Conservation (phyloP, 2,329 filamentous ascomycete genomes). For the Fonsecaea multimorphosa region DNA sequence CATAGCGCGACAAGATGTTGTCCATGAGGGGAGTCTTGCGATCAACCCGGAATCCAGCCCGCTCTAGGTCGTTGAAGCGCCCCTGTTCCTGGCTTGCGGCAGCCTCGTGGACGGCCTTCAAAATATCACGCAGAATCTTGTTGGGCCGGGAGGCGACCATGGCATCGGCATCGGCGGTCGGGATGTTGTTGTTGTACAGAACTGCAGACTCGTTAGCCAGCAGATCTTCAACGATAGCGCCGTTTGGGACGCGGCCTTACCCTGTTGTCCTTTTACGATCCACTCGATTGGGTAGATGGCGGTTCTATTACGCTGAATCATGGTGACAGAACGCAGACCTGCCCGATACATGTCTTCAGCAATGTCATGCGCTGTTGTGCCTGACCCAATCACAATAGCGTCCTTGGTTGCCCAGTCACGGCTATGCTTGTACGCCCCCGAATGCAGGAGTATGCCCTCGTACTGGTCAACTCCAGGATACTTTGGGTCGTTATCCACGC, state of each 20-base stretch:
- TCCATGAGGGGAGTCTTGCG: slow-evolving; percentile 47
- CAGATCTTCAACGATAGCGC: neutral
- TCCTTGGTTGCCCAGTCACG: slow-evolving; percentile 51
- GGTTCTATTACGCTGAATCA: slow-evolving; percentile 59
- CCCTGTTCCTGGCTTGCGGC: slow-evolving; percentile 44
- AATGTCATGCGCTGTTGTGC: slow-evolving; percentile 59
- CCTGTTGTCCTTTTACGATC: slow-evolving; percentile 38
- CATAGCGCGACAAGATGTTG: slow-evolving; percentile 51
- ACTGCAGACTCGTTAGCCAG: slow-evolving; percentile 15
- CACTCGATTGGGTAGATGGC: slow-evolving; percentile 41
- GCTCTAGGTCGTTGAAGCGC: slow-evolving; percentile 49
- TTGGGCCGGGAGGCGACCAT: slow-evolving; percentile 41
- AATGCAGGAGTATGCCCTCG: slow-evolving; percentile 48
- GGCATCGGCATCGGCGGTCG: slow-evolving; percentile 37
- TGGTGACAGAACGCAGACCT: slow-evolving; percentile 56
- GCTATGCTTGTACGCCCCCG: slow-evolving; percentile 45
- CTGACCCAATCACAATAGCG: slow-evolving; percentile 57
- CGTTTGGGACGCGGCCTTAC: neutral
- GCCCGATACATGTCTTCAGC: slow-evolving; percentile 58
- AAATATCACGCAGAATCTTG: slow-evolving; percentile 39
- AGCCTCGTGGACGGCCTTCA: slow-evolving; percentile 10
- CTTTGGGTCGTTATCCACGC: slow-evolving; percentile 41
- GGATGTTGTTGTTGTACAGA: slow-evolving; percentile 35
- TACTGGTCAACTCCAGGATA: slow-evolving; percentile 43
- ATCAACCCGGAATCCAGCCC: slow-evolving; percentile 52